Conservation (phyloP, 768 basidiomycete species). For the Termitomyces sp. region DNA sequence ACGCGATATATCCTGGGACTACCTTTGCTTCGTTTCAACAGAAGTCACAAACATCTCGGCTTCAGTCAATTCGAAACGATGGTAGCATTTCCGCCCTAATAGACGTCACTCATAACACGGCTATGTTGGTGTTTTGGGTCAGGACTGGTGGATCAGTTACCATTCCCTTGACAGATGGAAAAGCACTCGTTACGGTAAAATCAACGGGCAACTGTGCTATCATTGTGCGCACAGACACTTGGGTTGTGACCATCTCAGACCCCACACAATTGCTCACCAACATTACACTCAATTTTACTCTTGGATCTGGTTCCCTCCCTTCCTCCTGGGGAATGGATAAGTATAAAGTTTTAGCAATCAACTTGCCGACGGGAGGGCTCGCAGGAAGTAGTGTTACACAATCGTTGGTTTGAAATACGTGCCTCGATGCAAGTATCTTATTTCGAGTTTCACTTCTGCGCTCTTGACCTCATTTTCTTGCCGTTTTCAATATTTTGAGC, state of each 20-base stretch:
- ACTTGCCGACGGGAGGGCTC: constrained; percentile 22
- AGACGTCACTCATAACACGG: constrained; percentile 37
- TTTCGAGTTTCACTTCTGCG: background rate
- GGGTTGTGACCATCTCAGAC: constrained; percentile 58
- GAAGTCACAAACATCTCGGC: constrained; percentile 27
- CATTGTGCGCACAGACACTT: constrained; percentile 37
- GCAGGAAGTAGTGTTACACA: constrained; percentile 23
- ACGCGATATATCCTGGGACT: constrained; percentile 56
- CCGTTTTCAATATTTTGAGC: too few relatives aligned
- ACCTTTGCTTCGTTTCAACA: constrained; percentile 33
- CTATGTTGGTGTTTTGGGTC: constrained; percentile 58
- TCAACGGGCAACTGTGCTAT: constrained; percentile 42
- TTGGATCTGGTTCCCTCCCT: constrained; percentile 13
- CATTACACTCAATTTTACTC: constrained; percentile 28
- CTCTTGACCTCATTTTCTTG: too few relatives aligned
- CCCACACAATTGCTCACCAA: constrained; percentile 52
- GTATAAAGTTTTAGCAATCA: constrained; percentile 22
- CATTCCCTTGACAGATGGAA: constrained; percentile 24
- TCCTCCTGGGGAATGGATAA: constrained; percentile 15
- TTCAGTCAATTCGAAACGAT: constrained; percentile 46
- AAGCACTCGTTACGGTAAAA: constrained; percentile 29
- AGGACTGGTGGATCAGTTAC: constrained; percentile 38
- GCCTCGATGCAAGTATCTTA: background rate
- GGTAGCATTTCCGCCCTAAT: constrained; percentile 45
- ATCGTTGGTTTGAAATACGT: constrained; percentile 6